phyloP scores from a whole-genome alignment of 129 eudicot species.

The Apium graveolens region DNA sequence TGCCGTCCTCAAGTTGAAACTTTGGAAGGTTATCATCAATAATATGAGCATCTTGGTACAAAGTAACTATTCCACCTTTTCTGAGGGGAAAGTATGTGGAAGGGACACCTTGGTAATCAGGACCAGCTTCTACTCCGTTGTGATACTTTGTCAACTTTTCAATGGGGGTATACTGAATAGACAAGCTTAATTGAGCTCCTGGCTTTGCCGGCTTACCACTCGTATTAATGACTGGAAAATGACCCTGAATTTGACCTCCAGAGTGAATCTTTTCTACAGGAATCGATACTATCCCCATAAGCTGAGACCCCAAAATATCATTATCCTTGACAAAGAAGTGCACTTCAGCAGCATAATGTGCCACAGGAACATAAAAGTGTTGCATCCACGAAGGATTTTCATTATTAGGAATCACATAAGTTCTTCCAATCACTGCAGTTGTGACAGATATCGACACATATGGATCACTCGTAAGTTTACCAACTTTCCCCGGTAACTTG shows the following conservation, averaged over 20 bases:
- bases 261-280: conserved; percentile 41
- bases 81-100: conserved; percentile 67
- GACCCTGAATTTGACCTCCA: conserved; percentile 49
- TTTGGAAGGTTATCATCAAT: conserved; percentile 43
- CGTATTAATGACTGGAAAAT: conserved; percentile 32
- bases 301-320: conserved; percentile 70
- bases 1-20: conserved; percentile 55
- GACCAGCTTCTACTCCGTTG: conserved; percentile 56
- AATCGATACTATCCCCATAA: conserved; percentile 52
- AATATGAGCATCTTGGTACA: conserved; percentile 87
- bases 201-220: conserved; percentile 52
- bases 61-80: conserved; percentile 50
- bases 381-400: conserved; percentile 85
- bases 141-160: conserved; percentile 39
- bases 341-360: conserved; percentile 41
- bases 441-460: conserved; percentile 81
- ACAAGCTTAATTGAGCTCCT: conserved; percentile 34
- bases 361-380: conserved; percentile 48
- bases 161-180: conserved; percentile 46
- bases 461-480: conserved; percentile 27
- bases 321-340: conserved; percentile 74
- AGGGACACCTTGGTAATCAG: conserved; percentile 39
- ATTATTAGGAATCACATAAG: conserved; percentile 70
- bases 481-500: neutral
- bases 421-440: conserved; percentile 74